These are phyloP conservation scores for Jamesozyma spencerorum DNA, from an alignment of 805 yeast genomes.

Conservation along the genomic window DNA sequence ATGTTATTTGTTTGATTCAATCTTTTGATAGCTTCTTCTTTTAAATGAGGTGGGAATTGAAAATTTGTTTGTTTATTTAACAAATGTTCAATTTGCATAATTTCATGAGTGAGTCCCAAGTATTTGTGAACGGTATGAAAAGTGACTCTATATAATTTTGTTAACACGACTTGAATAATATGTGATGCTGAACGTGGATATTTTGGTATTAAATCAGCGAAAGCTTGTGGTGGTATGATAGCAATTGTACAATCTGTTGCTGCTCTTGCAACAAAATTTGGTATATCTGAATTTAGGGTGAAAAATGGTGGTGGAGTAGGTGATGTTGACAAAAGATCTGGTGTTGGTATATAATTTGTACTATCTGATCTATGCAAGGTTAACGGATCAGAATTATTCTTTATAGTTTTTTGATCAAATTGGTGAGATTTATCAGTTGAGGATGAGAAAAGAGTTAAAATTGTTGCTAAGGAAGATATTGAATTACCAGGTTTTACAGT, in stretches of 20 bases:
- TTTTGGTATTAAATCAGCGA: constrained; percentile 56
- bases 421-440: too few relatives aligned
- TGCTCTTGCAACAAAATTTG: constrained; percentile 64
- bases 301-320: too few relatives aligned
- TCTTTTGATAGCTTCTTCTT: constrained; percentile 45
- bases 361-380: neutral
- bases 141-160: constrained; percentile 82
- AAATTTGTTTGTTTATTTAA: constrained; percentile 43
- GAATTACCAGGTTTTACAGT: constrained; percentile 81
- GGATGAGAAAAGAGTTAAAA: constrained; percentile 62
- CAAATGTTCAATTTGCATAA: constrained; percentile 63
- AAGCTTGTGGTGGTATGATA: constrained; percentile 80
- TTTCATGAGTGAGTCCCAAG: constrained; percentile 73
- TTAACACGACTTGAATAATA: constrained; percentile 84
- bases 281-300: constrained; percentile 9
- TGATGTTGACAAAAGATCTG: neutral
- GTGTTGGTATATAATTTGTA: neutral
- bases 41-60: constrained; percentile 56
- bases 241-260: constrained; percentile 74
- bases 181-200: constrained; percentile 89
- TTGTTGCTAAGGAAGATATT: constrained; percentile 70
- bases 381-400: too few relatives aligned
- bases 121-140: constrained; percentile 84
- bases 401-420: too few relatives aligned
- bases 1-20: too few relatives aligned